A percentile compares a stretch with the other conserved stretches of the same genome.
phyloP scores from a whole-genome alignment of 2,329 filamentous ascomycete genomes.

The Ophiostoma sp. region DNA sequence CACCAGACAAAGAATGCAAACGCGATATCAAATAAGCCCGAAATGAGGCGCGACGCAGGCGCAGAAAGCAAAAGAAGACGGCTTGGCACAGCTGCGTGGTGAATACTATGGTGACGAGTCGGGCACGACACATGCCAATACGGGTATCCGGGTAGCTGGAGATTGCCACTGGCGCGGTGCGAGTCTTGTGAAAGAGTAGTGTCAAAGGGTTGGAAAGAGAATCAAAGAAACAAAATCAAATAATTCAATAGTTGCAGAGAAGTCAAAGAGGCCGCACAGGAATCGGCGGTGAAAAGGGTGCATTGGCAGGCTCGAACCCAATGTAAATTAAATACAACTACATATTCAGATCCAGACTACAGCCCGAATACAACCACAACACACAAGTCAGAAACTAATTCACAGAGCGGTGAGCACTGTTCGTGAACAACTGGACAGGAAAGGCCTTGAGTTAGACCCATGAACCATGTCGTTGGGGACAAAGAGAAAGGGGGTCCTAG shows the following conservation, averaged over 20 bases:
- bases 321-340: not conserved
- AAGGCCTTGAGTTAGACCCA: constrained; percentile 33
- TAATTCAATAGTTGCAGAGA: not conserved
- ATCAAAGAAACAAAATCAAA: not conserved
- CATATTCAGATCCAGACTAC: not conserved
- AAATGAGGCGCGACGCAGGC: not conserved
- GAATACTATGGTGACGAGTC: too few relatives aligned
- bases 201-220: not conserved
- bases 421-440: constrained; percentile 13
- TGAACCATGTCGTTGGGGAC: constrained; percentile 39
- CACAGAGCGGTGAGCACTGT: constrained; percentile 2
- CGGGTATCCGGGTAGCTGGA: not conserved
- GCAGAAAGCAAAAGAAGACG: not conserved
- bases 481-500: constrained; percentile 25
- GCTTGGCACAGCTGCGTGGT: not conserved
- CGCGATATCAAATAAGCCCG: constrained; percentile 2
- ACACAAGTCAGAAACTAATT: not conserved
- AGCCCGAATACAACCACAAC: not conserved
- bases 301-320: too few relatives aligned
- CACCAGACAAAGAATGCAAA: not conserved
- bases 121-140: constrained; percentile 4
- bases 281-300: not conserved
- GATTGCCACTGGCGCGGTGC: not conserved
- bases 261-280: not conserved
- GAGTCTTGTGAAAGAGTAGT: not conserved